Evolutionary conservation across 2,329 filamentous ascomycete genomes (phyloP), one percentile per base, ranked within the genome.

Genomic region (Helicocarpus griseus): DNA sequence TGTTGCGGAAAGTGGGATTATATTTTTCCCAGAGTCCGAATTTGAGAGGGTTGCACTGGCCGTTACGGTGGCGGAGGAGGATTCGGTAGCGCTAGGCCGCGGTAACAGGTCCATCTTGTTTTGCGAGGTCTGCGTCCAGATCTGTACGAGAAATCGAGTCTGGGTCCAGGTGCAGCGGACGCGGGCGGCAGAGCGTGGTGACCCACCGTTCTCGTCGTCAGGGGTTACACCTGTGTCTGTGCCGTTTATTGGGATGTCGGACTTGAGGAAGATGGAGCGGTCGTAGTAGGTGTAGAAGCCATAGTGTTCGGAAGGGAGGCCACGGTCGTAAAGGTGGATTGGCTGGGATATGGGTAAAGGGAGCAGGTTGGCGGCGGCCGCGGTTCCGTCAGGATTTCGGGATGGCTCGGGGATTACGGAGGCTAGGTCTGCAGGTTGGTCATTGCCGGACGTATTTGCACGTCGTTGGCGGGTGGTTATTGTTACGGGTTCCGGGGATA

Each of bases 251-350:
- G 71, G 65, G 0, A 69, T 68, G 9, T 76, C 70, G 14, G 81
- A 82, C 59, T 83, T 81, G 55, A 95, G 75, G 72, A 91, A 95
- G 56, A 95, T 87, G 7, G 85, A 86, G 57, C 89, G 87, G 69
- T 89, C 83, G 68, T 87, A 97, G 73, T 95, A 94, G 0, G 80
- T 87, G 71, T 95, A 96, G 71, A 96, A 96, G 2, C 88, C 89
- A 67, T 94, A 96, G 69, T 95, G 89, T 66, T 97, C 91, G 0
- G 84, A 85, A 1, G 78, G 72, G 26, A 86, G 74, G 17, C 86
- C 89, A 19, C 89, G 86, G 65, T 97, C 88, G 66, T 84, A 97
- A 1, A 97, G 78, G 1, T 87, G 81, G 11, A 97, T 74, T 0
- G 89, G 91, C 62, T 97, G 93, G 54, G 73, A 70, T 0, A 75